These are phyloP conservation scores for Cryomyces antarcticus DNA, from an alignment of 495 filamentous ascomycete genomes.

Conservation along the genomic window DNA sequence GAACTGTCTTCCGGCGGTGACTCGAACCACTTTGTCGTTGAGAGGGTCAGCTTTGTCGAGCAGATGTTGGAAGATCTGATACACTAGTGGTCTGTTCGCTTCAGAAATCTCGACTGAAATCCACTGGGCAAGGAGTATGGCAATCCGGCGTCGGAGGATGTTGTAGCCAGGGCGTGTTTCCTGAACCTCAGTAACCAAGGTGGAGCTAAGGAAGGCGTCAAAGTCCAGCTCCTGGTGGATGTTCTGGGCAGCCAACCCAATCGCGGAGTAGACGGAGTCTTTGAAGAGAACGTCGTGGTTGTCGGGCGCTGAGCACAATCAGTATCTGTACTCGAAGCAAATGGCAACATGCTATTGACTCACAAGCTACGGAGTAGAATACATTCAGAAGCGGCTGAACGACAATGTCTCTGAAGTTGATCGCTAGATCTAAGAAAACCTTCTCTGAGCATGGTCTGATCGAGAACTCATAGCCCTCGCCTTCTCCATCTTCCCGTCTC, in stretches of 20 bases:
- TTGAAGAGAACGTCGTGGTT: constrained; percentile 60
- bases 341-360: neutral
- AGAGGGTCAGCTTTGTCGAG: constrained; percentile 51
- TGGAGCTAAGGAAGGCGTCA: constrained; percentile 51
- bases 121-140: constrained; percentile 81
- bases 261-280: constrained; percentile 81
- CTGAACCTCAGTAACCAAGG: constrained; percentile 61
- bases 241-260: constrained; percentile 68
- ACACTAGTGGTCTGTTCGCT: constrained; percentile 48
- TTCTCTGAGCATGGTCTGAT: constrained; percentile 83
- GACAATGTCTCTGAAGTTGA: constrained; percentile 62
- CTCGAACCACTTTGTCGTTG: constrained; percentile 82
- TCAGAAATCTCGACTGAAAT: constrained; percentile 49
- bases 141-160: constrained; percentile 69
- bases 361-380: constrained; percentile 22
- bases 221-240: constrained; percentile 55
- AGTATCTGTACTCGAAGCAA: neutral
- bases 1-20: constrained; percentile 75
- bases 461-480: constrained; percentile 70
- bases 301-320: constrained; percentile 21
- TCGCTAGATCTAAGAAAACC: constrained; percentile 76
- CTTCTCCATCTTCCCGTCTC: constrained; percentile 53
- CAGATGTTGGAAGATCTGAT: constrained; percentile 78
- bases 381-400: constrained; percentile 57
- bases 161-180: constrained; percentile 56